phyloP scores from a whole-genome alignment of 2,329 filamentous ascomycete species.

The Colletotrichum eremochloae region DNA sequence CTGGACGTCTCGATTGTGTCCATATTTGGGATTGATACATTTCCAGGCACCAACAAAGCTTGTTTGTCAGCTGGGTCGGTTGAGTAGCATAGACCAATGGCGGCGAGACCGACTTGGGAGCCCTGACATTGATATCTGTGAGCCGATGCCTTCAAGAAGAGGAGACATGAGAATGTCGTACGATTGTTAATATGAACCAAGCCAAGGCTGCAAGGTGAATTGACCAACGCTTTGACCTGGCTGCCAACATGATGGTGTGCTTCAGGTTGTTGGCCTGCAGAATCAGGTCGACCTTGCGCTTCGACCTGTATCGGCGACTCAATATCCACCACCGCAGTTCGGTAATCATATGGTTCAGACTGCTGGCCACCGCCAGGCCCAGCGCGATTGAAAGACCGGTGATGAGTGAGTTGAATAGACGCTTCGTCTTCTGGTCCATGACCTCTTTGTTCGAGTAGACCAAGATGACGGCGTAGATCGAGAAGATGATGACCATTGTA shows the following conservation, averaged over 20 bases:
- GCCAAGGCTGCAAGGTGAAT: slow-evolving; percentile 47
- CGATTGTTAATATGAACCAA: slow-evolving; percentile 52
- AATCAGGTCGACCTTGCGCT: slow-evolving; percentile 53
- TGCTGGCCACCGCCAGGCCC: slow-evolving; percentile 57
- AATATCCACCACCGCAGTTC: slow-evolving; percentile 63
- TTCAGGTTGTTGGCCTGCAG: slow-evolving; percentile 50
- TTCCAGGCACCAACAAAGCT: slow-evolving; percentile 51
- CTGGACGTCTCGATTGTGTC: slow-evolving; percentile 50
- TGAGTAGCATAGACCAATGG: slow-evolving; percentile 58
- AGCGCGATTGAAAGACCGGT: slow-evolving; percentile 58
- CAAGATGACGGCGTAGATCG: slow-evolving; percentile 49
- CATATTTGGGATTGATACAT: slow-evolving; percentile 55
- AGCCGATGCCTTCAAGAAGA: background rate
- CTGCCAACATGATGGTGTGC: slow-evolving; percentile 47
- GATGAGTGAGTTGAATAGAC: slow-evolving; percentile 59
- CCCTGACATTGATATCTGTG: slow-evolving; percentile 46
- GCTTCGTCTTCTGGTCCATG: slow-evolving; percentile 53
- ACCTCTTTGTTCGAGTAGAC: slow-evolving; percentile 48
- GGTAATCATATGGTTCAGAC: slow-evolving; percentile 58
- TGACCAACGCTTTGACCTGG: slow-evolving; percentile 45
- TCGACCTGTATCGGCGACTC: slow-evolving; percentile 51
- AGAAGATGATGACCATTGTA: slow-evolving; percentile 47
- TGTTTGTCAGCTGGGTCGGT: slow-evolving; percentile 54
- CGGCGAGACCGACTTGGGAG: slow-evolving; percentile 58
- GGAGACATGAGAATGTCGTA: slow-evolving; percentile 35